phyloP scores from a whole-genome alignment of 2,329 filamentous ascomycete species.

The Amauroascus niger region DNA sequence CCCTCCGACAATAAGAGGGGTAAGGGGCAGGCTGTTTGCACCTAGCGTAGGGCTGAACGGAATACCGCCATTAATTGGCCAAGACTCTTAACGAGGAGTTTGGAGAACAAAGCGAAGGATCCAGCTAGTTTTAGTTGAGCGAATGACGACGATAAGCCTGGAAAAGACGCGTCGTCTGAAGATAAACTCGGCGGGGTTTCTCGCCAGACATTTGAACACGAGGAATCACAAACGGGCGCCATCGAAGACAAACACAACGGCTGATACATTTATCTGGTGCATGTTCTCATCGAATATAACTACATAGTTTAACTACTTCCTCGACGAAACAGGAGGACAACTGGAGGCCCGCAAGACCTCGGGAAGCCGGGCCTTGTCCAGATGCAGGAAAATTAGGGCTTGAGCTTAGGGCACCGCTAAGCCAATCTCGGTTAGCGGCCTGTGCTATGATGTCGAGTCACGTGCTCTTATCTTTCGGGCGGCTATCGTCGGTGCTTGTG shows the following conservation, averaged over 20 bases:
- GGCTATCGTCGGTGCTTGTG: constrained; percentile 8
- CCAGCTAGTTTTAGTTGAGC: not conserved
- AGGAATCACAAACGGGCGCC: too few species aligned
- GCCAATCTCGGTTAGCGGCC: not conserved
- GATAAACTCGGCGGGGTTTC: not conserved
- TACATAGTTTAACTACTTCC: too few species aligned
- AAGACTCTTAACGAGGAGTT: not conserved
- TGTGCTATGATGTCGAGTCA: not conserved
- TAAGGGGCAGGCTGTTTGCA: not conserved
- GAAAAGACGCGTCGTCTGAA: not conserved
- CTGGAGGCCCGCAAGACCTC: too few species aligned
- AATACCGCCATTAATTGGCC: not conserved
- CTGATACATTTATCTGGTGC: too few species aligned
- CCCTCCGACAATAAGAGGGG: too few species aligned
- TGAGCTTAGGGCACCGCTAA: not conserved
- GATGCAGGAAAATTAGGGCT: not conserved
- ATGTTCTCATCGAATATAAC: too few species aligned
- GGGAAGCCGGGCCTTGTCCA: too few species aligned
- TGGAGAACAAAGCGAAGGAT: not conserved
- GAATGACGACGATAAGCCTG: not conserved
- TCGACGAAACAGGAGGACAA: too few species aligned
- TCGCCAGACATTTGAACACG: too few species aligned
- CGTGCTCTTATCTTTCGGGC: constrained; percentile 1
- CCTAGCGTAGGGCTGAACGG: constrained; percentile 3
- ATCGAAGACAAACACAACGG: too few species aligned